Evolutionary conservation across 2,329 filamentous ascomycete species (phyloP), one percentile per base, ranked within the genome.

Genomic region (Aspergillus transmontanensis): DNA sequence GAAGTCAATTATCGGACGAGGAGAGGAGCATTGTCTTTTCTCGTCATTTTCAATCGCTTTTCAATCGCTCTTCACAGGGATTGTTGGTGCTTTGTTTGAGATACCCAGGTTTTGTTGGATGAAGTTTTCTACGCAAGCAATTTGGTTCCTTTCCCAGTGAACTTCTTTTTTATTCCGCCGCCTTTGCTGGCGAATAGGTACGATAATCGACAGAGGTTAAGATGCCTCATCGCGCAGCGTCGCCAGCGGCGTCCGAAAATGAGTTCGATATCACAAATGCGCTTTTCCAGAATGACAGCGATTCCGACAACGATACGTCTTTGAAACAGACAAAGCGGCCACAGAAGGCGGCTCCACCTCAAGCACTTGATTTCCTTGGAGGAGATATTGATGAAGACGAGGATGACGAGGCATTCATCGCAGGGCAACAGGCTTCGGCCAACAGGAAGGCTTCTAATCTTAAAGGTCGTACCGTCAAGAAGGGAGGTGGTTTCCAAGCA

Each of bases 401-500:
- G 46, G 84, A 82, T 21, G 93, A 99, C 74, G 94, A 91, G 74
- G 90, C 90, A 0, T 98, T 97, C 73, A 99, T 99, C 78, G 93
- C 94, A 11, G 86, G 92, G 43, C 87, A 91, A 71, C 93, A 97
- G 76, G 90, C 92, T 4, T 92, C 93, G 19, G 92, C 91, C 5
- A 97, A 97, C 75, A 85, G 94, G 65, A 98, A 97, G 75, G 83
- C 87, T 1, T 86, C 90, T 11, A 95, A 94, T 74, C 71, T 95
- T 9, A 95, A 94, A 77, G 92, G 92, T 23, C 91, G 91, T 66
- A 90, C 89, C 3, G 91, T 92, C 36, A 97, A 97, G 83, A 99
- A 98, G 79, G 92, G 94, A 43, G 95, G 95, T 72, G 95, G 94
- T 58, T 99, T 99, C 75, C 95, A 99, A 78, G 90, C 92, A 54